phyloP scores from a whole-genome alignment of 116 monocot species.

The Cymodocea nodosa region DNA sequence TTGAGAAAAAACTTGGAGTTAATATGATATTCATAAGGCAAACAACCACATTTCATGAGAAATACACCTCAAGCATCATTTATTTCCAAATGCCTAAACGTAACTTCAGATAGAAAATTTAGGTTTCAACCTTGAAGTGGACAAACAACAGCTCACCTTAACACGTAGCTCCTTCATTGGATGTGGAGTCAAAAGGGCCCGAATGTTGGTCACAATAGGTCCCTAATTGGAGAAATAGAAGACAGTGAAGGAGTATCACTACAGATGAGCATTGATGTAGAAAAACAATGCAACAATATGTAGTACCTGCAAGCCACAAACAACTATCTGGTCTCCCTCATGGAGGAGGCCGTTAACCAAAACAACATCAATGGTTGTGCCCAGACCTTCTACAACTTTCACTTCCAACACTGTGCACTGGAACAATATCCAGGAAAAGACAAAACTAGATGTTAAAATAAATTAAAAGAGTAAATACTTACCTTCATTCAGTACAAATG shows the following conservation, averaged over 20 bases:
- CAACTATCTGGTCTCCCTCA: constrained; percentile 95
- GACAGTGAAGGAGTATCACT: neutral
- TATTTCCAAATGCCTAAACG: neutral
- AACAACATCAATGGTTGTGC: constrained; percentile 91
- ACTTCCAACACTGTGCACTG: constrained; percentile 96
- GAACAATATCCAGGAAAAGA: neutral
- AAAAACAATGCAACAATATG: neutral
- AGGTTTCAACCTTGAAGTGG: neutral
- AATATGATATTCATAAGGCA: too few relatives aligned
- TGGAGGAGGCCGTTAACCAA: constrained; percentile 82
- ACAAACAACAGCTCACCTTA: constrained; percentile 37
- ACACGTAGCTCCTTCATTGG: constrained; percentile 95
- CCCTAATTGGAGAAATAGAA: constrained; percentile 38
- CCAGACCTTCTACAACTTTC: constrained; percentile 88
- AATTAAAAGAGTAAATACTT: too few relatives aligned
- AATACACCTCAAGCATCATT: too few relatives aligned
- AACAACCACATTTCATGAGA: too few relatives aligned
- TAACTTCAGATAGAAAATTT: neutral
- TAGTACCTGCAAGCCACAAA: constrained; percentile 92
- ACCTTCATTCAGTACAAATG: too few relatives aligned
- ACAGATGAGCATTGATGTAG: neutral
- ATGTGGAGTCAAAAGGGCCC: constrained; percentile 89
- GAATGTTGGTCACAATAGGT: constrained; percentile 79
- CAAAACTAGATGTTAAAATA: neutral
- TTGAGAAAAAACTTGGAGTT: too few relatives aligned